Evolutionary conservation across 1,284 basidiomycete species (phyloP).

Genomic region (Pisolithus thermaeus): DNA sequence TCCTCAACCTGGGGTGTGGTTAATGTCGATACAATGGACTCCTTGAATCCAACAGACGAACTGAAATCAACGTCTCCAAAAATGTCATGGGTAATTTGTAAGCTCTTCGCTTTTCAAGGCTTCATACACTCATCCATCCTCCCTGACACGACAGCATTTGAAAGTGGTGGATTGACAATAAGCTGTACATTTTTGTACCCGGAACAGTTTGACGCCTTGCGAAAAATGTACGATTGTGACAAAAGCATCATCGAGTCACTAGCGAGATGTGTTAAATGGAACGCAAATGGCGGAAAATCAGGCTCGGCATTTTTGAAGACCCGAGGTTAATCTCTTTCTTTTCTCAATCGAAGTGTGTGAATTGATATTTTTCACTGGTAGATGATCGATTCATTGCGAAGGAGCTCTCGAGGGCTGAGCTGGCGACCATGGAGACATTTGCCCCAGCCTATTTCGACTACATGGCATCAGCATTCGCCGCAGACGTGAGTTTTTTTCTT

Average conservation of each 20-base stretch:
- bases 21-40: conserved; percentile 62
- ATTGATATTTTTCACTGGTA: conserved; percentile 25
- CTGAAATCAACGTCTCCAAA: conserved; percentile 71
- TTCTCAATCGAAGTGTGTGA: background rate
- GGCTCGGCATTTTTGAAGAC: conserved; percentile 97
- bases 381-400: conserved; percentile 99
- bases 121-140: conserved; percentile 1
- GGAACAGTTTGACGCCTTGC: conserved; percentile 94
- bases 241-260: conserved; percentile 92
- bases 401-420: conserved; percentile 86
- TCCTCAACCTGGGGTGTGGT: conserved; percentile 86
- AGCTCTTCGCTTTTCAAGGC: conserved; percentile 22
- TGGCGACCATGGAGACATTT: conserved; percentile 95
- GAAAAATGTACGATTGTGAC: conserved; percentile 90
- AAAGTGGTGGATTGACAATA: conserved; percentile 88
- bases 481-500: conserved; percentile 48
- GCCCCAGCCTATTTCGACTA: conserved; percentile 98
- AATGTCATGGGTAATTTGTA: conserved; percentile 74
- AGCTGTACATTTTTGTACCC: conserved; percentile 95
- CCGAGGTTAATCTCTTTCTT: conserved; percentile 49
- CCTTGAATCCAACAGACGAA: conserved; percentile 69
- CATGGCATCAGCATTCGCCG: conserved; percentile 82
- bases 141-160: conserved; percentile 78
- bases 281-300: conserved; percentile 93
- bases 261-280: conserved; percentile 94